Base-by-base conservation (phyloP, 75 land plant species). In the Pinus albicaulis region DNA sequence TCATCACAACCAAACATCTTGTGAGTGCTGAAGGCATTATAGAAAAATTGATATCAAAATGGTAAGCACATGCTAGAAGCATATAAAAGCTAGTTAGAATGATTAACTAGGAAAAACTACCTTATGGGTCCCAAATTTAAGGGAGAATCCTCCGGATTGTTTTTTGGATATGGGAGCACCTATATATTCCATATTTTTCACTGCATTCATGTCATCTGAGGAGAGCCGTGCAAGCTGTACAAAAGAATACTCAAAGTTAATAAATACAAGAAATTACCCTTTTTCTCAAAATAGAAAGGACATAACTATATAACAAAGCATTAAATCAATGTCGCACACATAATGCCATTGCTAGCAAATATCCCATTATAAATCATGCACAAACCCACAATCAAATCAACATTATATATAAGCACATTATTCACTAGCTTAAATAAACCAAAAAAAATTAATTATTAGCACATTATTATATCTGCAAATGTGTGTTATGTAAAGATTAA, bases 121-220 rank as follows among this genome's bases (percentile, higher is more conserved):
- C 91, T 92, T 94, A 28, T 81, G 82, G 36, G 85, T 59, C 63
- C 96, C 95, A 83, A 98, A 95, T 74, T 98, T 95, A 38, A 98
- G 83, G 52, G 96, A 80, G 65, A 95, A 93, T 6, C 92, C 90
- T 56, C 80, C 73, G 36, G 96, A 77, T 25, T 88, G 84, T 77
- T 98, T 98, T 80, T 98, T 98, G 36, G 87, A 66, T n/a, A 89
- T 92, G 13, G 88, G 60, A 38, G 81, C 88, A 74, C 91, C 96
- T 44, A 98, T 82, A 79, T 86, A 85, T 72, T 80, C 89, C 89
- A 98, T 80, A 80, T 95, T 98, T 20, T 72, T 85, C 66, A 95
- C 92, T 59, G 94, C 90, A 85, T 81, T 86, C 91, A 90, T 93
- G 66, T 98, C 99, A 19, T 91, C 99, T 19, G 89, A 77, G 59